phyloP scores from a whole-genome alignment of 1,139 yeast genomes.

The Scheffersomyces quercinus region DNA sequence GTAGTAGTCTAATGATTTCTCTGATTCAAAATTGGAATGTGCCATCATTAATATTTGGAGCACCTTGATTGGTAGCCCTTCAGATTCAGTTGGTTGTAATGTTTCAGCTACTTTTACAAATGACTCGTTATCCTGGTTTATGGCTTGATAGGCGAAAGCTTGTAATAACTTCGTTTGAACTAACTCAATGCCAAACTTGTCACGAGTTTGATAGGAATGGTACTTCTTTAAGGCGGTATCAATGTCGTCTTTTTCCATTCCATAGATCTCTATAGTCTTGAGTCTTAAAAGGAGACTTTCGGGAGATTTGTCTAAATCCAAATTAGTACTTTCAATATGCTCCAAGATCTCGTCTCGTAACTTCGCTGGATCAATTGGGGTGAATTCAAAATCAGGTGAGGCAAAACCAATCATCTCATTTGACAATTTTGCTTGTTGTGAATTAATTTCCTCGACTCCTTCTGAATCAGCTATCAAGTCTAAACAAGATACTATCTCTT shows the following conservation, averaged over 20 bases:
- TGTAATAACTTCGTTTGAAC: constrained; percentile 27
- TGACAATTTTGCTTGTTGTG: constrained; percentile 28
- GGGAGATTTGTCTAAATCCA: constrained; percentile 27
- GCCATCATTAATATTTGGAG: constrained; percentile 51
- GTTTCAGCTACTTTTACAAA: constrained; percentile 48
- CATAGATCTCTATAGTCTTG: constrained; percentile 36
- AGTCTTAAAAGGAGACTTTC: constrained; percentile 27
- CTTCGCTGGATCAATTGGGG: background rate
- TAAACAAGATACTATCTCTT: constrained; percentile 4
- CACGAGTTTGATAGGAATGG: constrained; percentile 39
- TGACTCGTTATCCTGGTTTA: constrained; percentile 30
- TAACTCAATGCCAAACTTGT: constrained; percentile 35
- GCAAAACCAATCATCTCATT: background rate
- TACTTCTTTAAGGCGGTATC: constrained; percentile 29
- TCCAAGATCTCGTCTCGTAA: constrained; percentile 4
- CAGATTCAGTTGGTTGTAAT: constrained; percentile 27
- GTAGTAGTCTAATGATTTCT: constrained; percentile 49
- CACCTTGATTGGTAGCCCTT: constrained; percentile 34
- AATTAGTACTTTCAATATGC: constrained; percentile 20
- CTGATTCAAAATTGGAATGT: constrained; percentile 44
- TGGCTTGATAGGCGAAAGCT: constrained; percentile 37
- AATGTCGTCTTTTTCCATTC: constrained; percentile 33
- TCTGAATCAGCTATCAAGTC: constrained; percentile 4
- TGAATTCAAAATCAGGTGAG: background rate
- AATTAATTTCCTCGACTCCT: constrained; percentile 19